A percentile compares a stretch with the other conserved stretches of the same genome.
These are phyloP conservation scores for Agastache rugosa DNA, from an alignment of 257 asterid genomes.

Conservation along the genomic window DNA sequence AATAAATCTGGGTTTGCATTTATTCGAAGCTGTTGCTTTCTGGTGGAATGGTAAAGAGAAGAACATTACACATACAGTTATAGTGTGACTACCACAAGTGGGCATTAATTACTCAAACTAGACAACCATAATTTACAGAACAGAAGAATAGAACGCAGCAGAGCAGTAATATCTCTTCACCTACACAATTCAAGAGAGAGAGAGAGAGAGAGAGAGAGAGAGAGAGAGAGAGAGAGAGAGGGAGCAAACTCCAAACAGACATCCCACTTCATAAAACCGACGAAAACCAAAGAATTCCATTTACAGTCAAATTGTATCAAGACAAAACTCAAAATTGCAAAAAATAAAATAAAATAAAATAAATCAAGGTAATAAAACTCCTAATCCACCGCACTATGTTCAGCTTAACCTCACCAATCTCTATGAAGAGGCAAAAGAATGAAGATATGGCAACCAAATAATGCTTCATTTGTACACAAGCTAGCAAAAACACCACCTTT, in stretches of 20 bases:
- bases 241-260: not conserved
- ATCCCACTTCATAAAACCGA: not conserved
- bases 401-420: conserved; percentile 22
- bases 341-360: not conserved
- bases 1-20: not conserved
- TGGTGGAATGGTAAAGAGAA: conserved; percentile 4
- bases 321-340: conserved; percentile 1
- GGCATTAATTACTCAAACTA: conserved; percentile 16
- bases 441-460: conserved; percentile 35
- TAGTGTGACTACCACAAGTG: not conserved
- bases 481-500: conserved; percentile 24
- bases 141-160: not conserved
- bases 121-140: conserved; percentile 1
- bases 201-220: not conserved
- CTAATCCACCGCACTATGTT: conserved; percentile 16
- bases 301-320: conserved; percentile 20
- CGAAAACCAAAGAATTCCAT: not conserved
- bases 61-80: not conserved
- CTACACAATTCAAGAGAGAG: not conserved
- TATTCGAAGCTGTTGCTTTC: not conserved
- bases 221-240: not conserved
- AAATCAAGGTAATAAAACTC: conserved; percentile 17
- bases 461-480: conserved; percentile 16
- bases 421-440: conserved; percentile 27
- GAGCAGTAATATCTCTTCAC: conserved; percentile 1